Evolutionary conservation across 1,284 basidiomycete species (phyloP).

Genomic region (Ceratobasidium sp.): DNA sequence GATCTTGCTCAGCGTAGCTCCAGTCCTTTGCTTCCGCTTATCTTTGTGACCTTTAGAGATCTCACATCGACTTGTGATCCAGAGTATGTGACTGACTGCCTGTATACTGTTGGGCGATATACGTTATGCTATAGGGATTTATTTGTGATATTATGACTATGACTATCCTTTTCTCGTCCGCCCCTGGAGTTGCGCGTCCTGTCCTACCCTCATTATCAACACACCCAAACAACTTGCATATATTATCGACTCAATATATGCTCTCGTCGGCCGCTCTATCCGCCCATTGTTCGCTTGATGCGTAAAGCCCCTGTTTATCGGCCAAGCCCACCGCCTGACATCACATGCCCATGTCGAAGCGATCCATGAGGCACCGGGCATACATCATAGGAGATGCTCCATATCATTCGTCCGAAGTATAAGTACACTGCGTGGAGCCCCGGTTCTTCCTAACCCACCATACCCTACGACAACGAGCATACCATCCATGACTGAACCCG

Average conservation of each 20-base stretch:
- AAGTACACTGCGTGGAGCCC: conserved; percentile 27
- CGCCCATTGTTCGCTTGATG: neutral
- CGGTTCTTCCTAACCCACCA: neutral
- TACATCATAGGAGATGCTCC: conserved; percentile 8
- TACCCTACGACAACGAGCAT: conserved; percentile 20
- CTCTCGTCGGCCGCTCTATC: neutral
- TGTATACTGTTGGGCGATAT: conserved; percentile 25
- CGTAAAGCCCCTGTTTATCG: neutral
- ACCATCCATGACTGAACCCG: conserved; percentile 22
- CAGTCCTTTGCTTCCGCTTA: neutral
- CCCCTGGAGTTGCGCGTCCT: neutral
- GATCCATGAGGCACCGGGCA: conserved; percentile 29
- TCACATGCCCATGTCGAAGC: conserved; percentile 3
- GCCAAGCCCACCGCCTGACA: conserved; percentile 22
- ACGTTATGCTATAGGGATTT: conserved; percentile 21
- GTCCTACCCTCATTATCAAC: conserved; percentile 1
- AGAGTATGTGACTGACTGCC: neutral
- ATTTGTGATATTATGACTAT: conserved; percentile 29
- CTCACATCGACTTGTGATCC: neutral
- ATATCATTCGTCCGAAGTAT: conserved; percentile 2
- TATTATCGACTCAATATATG: neutral
- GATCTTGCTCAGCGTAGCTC: conserved; percentile 1
- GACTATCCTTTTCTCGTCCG: conserved; percentile 1
- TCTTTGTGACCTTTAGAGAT: neutral
- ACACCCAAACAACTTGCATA: conserved; percentile 4